These are phyloP conservation scores for Eucalyptus cloeziana DNA, from an alignment of 345 rosid species.

Conservation along the genomic window DNA sequence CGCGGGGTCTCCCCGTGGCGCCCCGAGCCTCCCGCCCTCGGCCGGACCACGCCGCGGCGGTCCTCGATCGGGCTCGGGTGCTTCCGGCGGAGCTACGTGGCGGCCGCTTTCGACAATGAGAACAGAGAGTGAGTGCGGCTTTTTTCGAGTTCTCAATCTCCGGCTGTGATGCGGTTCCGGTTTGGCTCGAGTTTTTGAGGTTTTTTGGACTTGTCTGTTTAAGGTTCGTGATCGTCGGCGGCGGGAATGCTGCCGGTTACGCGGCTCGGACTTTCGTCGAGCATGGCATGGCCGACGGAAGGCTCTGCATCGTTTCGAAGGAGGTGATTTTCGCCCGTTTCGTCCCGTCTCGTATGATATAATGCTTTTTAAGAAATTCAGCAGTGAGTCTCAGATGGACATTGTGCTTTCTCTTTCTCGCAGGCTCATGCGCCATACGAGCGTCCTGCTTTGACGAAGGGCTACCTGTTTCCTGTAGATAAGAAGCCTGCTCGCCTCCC, in stretches of 20 bases:
- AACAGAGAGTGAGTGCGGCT: constrained; percentile 59
- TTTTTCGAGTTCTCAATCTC: neutral
- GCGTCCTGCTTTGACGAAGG: constrained; percentile 96
- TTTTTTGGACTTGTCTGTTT: neutral
- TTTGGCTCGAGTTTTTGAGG: neutral
- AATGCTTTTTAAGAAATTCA: neutral
- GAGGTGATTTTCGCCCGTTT: constrained; percentile 34
- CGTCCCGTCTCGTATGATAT: neutral
- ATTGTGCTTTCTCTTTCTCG: neutral
- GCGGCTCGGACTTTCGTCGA: constrained; percentile 94
- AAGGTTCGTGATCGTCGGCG: constrained; percentile 86
- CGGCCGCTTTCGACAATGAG: constrained; percentile 60
- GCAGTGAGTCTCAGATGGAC: neutral
- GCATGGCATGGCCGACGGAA: constrained; percentile 88
- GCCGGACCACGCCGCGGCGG: constrained; percentile 11
- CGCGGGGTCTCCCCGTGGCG: constrained; percentile 46
- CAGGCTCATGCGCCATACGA: constrained; percentile 91
- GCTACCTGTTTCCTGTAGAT: constrained; percentile 77
- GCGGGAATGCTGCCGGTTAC: constrained; percentile 98
- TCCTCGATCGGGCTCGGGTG: constrained; percentile 24
- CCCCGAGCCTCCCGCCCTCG: constrained; percentile 37
- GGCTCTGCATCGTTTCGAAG: constrained; percentile 78
- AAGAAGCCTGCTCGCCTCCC: constrained; percentile 95
- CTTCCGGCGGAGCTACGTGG: constrained; percentile 39
- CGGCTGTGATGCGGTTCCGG: neutral